Conservation (phyloP, 2,329 filamentous ascomycete species). For the Colletotrichum lindemuthianum region DNA sequence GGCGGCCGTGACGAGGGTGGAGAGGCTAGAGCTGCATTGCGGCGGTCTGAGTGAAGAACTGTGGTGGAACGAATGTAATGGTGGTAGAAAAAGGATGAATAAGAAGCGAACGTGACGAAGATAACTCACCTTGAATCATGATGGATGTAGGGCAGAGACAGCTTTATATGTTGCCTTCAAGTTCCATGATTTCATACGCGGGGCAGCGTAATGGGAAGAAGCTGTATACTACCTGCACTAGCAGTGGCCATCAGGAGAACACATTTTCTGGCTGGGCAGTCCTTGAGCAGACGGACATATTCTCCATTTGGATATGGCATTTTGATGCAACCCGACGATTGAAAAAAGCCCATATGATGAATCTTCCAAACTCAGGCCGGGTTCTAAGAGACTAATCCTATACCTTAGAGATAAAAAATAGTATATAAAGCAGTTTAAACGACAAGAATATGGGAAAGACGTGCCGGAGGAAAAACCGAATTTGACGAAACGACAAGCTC, state of each 20-base stretch:
- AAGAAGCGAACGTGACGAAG: constrained; percentile 13
- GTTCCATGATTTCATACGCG: neutral
- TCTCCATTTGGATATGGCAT: neutral
- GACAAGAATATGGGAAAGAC: constrained; percentile 11
- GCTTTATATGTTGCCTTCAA: neutral
- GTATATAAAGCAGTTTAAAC: neutral
- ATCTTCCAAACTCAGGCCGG: neutral
- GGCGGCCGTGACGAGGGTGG: constrained; percentile 18
- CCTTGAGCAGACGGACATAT: neutral
- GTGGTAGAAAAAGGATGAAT: constrained; percentile 3
- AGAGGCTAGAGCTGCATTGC: constrained; percentile 23
- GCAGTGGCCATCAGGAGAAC: constrained; percentile 1
- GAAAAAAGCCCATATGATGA: neutral
- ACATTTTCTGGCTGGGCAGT: constrained; percentile 1
- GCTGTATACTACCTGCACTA: constrained; percentile 11
- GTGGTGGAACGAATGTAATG: constrained; percentile 12
- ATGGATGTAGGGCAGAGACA: neutral
- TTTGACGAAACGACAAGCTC: constrained; percentile 12
- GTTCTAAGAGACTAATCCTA: constrained; percentile 1
- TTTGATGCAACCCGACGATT: neutral
- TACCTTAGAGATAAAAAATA: neutral
- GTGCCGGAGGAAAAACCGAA: neutral
- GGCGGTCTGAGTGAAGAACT: constrained; percentile 4
- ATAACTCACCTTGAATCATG: neutral
- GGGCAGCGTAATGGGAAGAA: constrained; percentile 21